phyloP scores from a whole-genome alignment of 306 rosid genomes.

The Amphicarpaea edgeworthii region DNA sequence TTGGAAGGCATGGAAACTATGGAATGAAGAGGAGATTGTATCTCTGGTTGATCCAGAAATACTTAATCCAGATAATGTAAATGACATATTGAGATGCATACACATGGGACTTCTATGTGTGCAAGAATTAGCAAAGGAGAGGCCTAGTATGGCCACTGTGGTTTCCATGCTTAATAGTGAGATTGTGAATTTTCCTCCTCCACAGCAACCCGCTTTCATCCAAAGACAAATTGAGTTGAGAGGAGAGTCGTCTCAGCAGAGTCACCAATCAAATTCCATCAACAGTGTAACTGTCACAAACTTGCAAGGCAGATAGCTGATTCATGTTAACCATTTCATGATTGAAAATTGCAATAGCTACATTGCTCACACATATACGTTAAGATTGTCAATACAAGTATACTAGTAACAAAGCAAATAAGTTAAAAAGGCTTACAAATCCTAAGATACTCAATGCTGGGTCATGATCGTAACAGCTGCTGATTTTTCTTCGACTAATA shows the following conservation, averaged over 20 bases:
- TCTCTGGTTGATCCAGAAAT: constrained; percentile 39
- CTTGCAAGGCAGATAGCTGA: no score
- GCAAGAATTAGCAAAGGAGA: constrained; percentile 45
- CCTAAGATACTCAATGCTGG: constrained; percentile 16
- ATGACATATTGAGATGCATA: constrained; percentile 39
- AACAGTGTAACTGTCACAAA: no score
- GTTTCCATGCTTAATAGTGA: constrained; percentile 46
- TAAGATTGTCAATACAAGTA: no score
- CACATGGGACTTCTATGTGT: constrained; percentile 44
- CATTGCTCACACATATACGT: no score
- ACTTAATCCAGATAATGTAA: background rate
- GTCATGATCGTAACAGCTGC: background rate
- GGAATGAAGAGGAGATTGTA: constrained; percentile 31
- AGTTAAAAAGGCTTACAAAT: constrained; percentile 18
- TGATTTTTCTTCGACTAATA: background rate
- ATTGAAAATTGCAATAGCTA: no score
- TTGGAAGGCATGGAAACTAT: constrained; percentile 46
- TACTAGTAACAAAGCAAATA: background rate
- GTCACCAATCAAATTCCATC: no score
- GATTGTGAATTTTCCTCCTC: constrained; percentile 36
- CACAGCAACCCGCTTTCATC: constrained; percentile 24
- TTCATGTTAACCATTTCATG: no score
- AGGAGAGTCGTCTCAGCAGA: no score
- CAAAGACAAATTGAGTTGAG: background rate
- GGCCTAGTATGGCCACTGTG: constrained; percentile 36